Evolutionary conservation across 2,329 filamentous ascomycete genomes (phyloP), one percentile per base, ranked within the genome.

Genomic region (Claviceps sorghi): DNA sequence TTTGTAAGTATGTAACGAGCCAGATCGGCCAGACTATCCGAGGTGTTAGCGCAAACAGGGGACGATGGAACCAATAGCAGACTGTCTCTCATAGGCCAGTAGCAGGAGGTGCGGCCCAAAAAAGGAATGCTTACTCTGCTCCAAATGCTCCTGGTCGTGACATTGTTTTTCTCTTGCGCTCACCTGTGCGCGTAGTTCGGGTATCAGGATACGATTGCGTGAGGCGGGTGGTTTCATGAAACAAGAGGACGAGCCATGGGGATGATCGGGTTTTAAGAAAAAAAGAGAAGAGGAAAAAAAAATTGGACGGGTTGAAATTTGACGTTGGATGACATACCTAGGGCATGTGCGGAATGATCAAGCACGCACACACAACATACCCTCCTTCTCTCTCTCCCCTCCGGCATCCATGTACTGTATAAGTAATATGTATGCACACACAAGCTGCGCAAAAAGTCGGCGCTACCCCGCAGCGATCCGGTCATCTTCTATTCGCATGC

Each of bases 11-110:
- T 55, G 29, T 58, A 53, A 15, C 51, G 52, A 13, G 61, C 63
- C 21, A 66, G 57, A 6, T 64, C 62, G 38, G 56, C 56, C 19
- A 65, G 58, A 52, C 64, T 66, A 46, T 10, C 26, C 15, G 50
- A 36, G 36, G 29, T 43, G 53, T 43, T 8, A 52, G 47, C 30
- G 42, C 4, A 15, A 30, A 42, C 19, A 41, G 11, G 32, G 22
- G 19, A 50, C 9, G 32, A 42, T 6, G n/a, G 22, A 32, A 32
- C 5, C 26, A 26, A 32, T 8, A 22, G 34, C 4, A 34, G 5
- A 32, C 3, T 42, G 26, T 30, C 29, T 19, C 22, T 11, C 9
- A 11, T 6, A 4, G n/a, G 36, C 7, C 5, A 36, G 30, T 34
- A 10, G 40, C 22, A 38, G 21, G 5, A 5, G 7, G 17, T 15